Base-by-base conservation (phyloP, 345 rosid genomes). In the Turnera subulata region DNA sequence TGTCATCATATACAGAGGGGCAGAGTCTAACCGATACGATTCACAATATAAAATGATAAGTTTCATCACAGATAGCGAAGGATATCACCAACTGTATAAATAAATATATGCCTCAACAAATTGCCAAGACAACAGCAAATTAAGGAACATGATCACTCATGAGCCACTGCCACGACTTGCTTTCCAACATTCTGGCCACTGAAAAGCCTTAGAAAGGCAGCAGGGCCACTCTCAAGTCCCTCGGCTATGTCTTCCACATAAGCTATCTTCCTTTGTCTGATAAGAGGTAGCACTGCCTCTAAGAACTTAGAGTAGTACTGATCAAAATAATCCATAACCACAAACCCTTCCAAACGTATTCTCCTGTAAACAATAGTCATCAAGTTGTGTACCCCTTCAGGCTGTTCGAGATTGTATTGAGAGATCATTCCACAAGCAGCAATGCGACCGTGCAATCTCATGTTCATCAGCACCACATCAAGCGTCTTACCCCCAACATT, bases 371-470 rank as follows among this genome's bases (percentile, higher is more conserved):
- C 26, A 6, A 68, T 11, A 18, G 29, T 13, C 21, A 21, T 11
- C 44, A 68, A 26, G 63, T 76, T 76, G 45, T 68, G 71, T 0
- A 72, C 56, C 2, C 63, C 69, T 49, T 65, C 58, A 12, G 58
- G 63, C 18, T 65, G 26, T 6, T 56, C 69, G 17, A 57, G 52
- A 35, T 63, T 33, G 55, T 46, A 18, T 25, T 55, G 61, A 14
- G 61, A 63, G 33, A 63, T 63, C 67, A 55, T 63, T 4, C 61
- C 61, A 23, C 67, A 45, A 1, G 15, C 58, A 0, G 47, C 21
- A 46, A 54, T 63, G 22, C 54, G 59, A 9, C 67, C 59, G 22
- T 17, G 58, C 23, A 43, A 1, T 35, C 59, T 63, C 59, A 46
- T 63, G 67, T 53, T 53, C 9, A n/a, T 51, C 2, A 44, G 53